Evolutionary conservation across 768 basidiomycete species (phyloP).

Genomic region (Agaricus blazei): DNA sequence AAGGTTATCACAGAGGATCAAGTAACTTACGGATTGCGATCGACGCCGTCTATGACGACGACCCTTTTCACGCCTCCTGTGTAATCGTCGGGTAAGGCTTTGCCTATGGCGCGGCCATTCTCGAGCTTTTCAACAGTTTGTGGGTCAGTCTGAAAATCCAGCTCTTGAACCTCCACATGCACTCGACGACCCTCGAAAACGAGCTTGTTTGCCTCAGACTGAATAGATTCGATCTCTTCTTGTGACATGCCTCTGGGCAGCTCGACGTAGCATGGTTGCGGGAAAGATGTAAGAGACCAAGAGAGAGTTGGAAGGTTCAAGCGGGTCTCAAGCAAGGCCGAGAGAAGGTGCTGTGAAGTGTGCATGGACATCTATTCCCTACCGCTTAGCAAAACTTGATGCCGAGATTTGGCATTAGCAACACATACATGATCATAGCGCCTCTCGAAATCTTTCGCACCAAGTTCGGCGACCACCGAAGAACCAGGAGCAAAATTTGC

Average conservation of each 20-base stretch:
- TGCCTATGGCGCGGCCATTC: constrained; percentile 48
- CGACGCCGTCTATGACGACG: constrained; percentile 77
- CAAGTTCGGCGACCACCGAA: constrained; percentile 48
- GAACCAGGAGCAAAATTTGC: constrained; percentile 46
- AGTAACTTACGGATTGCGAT: constrained; percentile 65
- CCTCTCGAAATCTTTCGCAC: constrained; percentile 53
- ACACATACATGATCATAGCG: constrained; percentile 68
- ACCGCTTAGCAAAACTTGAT: background rate
- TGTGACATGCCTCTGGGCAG: constrained; percentile 60
- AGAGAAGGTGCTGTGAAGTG: constrained; percentile 79
- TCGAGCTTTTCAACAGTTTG: constrained; percentile 31
- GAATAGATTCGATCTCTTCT: constrained; percentile 58
- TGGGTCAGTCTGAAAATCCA: constrained; percentile 27
- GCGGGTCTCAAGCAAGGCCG: constrained; percentile 66
- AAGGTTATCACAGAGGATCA: no score
- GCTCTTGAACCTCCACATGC: constrained; percentile 71
- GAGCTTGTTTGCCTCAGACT: constrained; percentile 57
- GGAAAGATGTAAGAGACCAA: constrained; percentile 72
- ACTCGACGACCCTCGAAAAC: constrained; percentile 68
- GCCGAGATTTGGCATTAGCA: background rate
- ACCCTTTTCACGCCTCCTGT: constrained; percentile 75
- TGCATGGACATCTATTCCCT: constrained; percentile 70
- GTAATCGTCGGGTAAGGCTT: constrained; percentile 66
- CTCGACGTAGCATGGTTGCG: constrained; percentile 73
- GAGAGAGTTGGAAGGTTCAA: constrained; percentile 68